Base-by-base conservation (phyloP, 2,329 filamentous ascomycete genomes). In the Botrytis sinoallii region DNA sequence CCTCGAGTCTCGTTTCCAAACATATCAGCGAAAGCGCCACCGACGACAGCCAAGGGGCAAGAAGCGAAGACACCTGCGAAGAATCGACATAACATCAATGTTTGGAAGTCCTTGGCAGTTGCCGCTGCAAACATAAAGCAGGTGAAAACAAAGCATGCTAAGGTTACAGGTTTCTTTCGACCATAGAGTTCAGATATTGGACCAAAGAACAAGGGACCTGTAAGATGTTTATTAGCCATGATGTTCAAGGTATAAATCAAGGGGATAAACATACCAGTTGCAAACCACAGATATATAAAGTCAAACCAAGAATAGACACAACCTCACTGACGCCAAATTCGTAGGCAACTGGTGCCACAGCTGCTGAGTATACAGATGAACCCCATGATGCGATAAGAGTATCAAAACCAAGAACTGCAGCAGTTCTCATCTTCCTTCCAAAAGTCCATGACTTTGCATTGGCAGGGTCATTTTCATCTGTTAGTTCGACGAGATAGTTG, bases 151-250 rank as follows among this genome's bases (percentile, higher is more conserved):
- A 74, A 72, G 52, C 63, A 75, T 35, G 71, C 74, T 29, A 42
- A 69, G 16, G 70, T 84, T 78, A 91, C 88, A 20, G 91, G 84
- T 38, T 86, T 79, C 76, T 90, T 86, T 6, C 88, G 85, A 9
- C 88, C 90, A 70, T 87, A 89, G 22, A 92, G 79, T 78, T 93
- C 90, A 55, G 87, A 85, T 38, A 92, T 80, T 0, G 90, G 90
- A 3, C 90, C 91, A 88, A 89, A 92, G 4, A 92, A 87, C 75
- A 91, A 81, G 9, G 90, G 89, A 0, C 89, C 89, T 72, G 29
- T 4, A 52, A n/a, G 22, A 18, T 44, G n/a, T 38, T n/a, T 25
- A 48, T 69, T 48, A 70, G 71, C 22, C 7, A 38, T 48, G 40
- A n/a, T 61, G 29, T 22, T 9, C 25, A 29, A 42, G 8, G 40